Evolutionary conservation across 345 rosid genomes (phyloP).

Genomic region (Carallia brachiata): DNA sequence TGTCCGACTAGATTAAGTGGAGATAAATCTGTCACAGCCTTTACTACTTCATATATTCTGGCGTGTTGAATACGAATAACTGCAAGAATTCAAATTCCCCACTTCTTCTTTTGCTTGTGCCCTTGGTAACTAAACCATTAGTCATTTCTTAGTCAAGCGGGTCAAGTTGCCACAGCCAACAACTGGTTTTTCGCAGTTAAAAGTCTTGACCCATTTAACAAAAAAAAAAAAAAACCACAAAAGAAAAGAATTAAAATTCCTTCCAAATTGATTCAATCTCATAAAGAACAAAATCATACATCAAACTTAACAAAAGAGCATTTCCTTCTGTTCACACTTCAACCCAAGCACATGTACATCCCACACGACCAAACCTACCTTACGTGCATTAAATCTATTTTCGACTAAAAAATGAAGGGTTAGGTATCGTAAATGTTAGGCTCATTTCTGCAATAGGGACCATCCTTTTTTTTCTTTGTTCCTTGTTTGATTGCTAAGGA

Average conservation of each 20-base stretch:
- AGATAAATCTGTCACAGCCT: too few species aligned
- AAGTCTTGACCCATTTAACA: neutral
- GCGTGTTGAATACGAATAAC: too few species aligned
- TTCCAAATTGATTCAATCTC: neutral
- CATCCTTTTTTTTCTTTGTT: neutral
- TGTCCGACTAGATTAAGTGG: too few species aligned
- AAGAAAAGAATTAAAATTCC: neutral
- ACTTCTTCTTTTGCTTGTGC: neutral
- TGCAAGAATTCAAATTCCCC: neutral
- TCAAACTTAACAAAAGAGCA: neutral
- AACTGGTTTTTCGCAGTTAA: neutral
- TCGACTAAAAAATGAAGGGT: neutral
- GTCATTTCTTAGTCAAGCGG: neutral
- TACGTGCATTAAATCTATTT: neutral
- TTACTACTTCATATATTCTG: too few species aligned
- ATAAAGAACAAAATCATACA: neutral
- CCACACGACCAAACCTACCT: conserved; percentile 3
- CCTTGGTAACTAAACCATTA: neutral
- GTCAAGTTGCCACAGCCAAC: neutral
- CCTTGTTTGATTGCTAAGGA: conserved; percentile 2
- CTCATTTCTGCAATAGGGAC: neutral
- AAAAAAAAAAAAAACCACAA: neutral
- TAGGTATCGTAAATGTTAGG: neutral
- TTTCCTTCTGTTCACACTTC: conserved; percentile 10
- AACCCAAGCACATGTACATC: neutral